phyloP scores from a whole-genome alignment of 768 basidiomycete species.

The Hypsizygus marmoreus region DNA sequence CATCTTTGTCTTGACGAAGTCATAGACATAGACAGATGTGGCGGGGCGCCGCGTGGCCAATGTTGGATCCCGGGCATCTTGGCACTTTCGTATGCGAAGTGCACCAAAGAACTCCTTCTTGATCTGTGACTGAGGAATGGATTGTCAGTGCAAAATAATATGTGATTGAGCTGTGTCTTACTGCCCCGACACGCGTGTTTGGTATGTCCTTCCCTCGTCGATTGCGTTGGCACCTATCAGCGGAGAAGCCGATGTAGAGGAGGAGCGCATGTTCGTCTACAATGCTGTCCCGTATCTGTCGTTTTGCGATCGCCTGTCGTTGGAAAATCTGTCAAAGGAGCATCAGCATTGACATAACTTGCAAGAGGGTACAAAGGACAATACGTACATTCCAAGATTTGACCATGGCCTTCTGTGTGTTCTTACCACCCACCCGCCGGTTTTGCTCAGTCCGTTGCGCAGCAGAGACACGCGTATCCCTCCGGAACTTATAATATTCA shows the following conservation, averaged over 20 bases:
- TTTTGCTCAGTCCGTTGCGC: conserved; percentile 22
- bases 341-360: no score
- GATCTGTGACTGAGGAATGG: conserved; percentile 24
- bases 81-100: conserved; percentile 27
- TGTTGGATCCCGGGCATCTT: conserved; percentile 24
- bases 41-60: conserved; percentile 19
- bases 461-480: conserved; percentile 14
- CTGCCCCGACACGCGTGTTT: conserved; percentile 28
- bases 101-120: conserved; percentile 32
- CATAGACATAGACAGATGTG: conserved; percentile 23
- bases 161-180: conserved; percentile 8
- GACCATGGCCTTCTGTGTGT: conserved; percentile 25
- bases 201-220: conserved; percentile 21
- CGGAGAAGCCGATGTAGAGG: conserved; percentile 23
- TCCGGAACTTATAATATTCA: conserved; percentile 1
- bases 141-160: background rate
- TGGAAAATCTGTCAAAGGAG: background rate
- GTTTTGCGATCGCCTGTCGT: conserved; percentile 3
- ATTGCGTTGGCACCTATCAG: conserved; percentile 22
- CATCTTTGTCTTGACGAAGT: conserved; percentile 26
- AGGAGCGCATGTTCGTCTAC: conserved; percentile 31
- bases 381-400: conserved; percentile 22
- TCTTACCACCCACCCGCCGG: conserved; percentile 22
- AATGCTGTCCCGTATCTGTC: conserved; percentile 24
- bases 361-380: conserved; percentile 1